Evolutionary conservation across 768 basidiomycete genomes (phyloP).

Genomic region (Chalciporus piperatus): DNA sequence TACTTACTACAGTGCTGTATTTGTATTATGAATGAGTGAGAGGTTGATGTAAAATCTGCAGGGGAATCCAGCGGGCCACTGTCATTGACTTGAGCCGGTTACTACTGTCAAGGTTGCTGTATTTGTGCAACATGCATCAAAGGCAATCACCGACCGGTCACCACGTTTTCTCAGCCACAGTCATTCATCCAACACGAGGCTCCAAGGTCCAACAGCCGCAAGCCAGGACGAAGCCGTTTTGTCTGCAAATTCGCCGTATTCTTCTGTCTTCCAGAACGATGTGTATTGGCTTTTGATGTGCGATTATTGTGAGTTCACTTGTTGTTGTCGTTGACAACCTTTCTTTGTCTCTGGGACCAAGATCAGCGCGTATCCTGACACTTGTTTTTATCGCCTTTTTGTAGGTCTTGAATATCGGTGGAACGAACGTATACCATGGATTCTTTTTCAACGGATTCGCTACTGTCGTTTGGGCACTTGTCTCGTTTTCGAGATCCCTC

Average conservation of each 20-base stretch:
- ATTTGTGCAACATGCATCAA: slow-evolving; percentile 18
- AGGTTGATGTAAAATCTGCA: slow-evolving; percentile 9
- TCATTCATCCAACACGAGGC: slow-evolving; percentile 29
- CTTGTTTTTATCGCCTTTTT: slow-evolving; percentile 3
- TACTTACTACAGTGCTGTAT: neutral
- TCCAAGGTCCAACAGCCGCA: slow-evolving; percentile 13
- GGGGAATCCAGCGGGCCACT: slow-evolving; percentile 24
- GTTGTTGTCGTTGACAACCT: neutral
- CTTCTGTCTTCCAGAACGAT: slow-evolving; percentile 18
- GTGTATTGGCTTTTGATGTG: slow-evolving; percentile 26
- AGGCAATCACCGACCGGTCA: slow-evolving; percentile 25
- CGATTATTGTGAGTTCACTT: slow-evolving; percentile 12
- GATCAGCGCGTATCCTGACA: neutral
- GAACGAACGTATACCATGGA: slow-evolving; percentile 34
- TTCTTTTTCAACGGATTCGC: slow-evolving; percentile 29
- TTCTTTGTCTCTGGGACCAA: neutral
- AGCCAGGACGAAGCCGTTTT: slow-evolving; percentile 8
- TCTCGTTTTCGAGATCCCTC: slow-evolving; percentile 6
- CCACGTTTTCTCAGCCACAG: slow-evolving; percentile 37
- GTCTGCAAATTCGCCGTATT: slow-evolving; percentile 7
- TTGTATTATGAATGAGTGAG: neutral
- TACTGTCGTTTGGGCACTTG: slow-evolving; percentile 13
- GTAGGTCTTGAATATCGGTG: slow-evolving; percentile 33
- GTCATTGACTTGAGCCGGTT: too few species aligned
- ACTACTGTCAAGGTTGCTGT: neutral